Evolutionary conservation across 2,329 filamentous ascomycete genomes (phyloP).

Genomic region (Fusarium buxicola): DNA sequence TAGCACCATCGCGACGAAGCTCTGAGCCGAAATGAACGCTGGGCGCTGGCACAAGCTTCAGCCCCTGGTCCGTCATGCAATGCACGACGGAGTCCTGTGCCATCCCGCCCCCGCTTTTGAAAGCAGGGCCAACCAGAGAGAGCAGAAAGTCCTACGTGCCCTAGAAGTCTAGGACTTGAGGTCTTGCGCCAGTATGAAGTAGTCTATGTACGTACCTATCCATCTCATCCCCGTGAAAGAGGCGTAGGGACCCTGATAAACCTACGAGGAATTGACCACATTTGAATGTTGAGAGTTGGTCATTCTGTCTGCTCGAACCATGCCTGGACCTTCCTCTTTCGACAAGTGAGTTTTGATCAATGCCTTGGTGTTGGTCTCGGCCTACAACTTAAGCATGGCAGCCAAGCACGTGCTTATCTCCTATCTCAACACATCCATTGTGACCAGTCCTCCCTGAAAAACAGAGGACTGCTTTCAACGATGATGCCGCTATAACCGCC

Average conservation of each 20-base stretch:
- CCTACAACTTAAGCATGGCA: constrained; percentile 1
- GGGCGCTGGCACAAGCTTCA: constrained; percentile 43
- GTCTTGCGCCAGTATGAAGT: constrained; percentile 20
- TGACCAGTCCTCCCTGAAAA: neutral
- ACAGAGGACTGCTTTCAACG: neutral
- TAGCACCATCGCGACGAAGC: constrained; percentile 12
- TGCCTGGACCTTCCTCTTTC: neutral
- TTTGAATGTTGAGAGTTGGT: constrained; percentile 3
- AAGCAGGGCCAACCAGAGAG: constrained; percentile 26
- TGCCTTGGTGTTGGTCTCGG: neutral
- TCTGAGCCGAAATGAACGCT: constrained; percentile 24
- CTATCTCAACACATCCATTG: constrained; percentile 7
- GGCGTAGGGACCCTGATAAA: constrained; percentile 1
- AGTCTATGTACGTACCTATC: too few relatives aligned
- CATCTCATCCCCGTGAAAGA: neutral
- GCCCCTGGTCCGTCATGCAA: constrained; percentile 40
- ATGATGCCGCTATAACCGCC: neutral
- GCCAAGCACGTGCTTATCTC: constrained; percentile 31
- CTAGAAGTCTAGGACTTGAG: constrained; percentile 33
- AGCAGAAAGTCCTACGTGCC: constrained; percentile 35
- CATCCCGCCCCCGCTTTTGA: constrained; percentile 30
- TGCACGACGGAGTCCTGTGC: constrained; percentile 38
- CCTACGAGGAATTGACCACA: constrained; percentile 2
- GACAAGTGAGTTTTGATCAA: neutral
- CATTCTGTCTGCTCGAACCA: neutral